phyloP scores from a whole-genome alignment of 2,329 filamentous ascomycete species.

The Aureobasidium musti region DNA sequence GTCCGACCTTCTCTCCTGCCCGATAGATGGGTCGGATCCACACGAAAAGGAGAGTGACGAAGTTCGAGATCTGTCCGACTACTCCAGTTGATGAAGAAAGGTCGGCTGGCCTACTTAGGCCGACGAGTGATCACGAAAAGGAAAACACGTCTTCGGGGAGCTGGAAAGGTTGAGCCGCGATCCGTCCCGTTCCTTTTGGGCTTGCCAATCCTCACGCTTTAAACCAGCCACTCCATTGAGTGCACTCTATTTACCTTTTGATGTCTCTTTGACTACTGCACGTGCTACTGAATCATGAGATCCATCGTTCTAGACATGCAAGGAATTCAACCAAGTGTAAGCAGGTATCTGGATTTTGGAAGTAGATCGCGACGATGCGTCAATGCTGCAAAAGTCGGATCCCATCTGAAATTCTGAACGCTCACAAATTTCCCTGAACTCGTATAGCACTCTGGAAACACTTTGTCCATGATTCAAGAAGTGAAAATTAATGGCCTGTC shows the following conservation, averaged over 20 bases:
- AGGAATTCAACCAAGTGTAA: background rate
- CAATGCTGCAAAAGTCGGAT: background rate
- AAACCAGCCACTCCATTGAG: background rate
- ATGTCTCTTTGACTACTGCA: background rate
- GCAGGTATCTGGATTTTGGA: background rate
- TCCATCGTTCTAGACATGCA: background rate
- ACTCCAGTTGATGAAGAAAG: background rate
- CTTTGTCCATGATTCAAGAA: background rate
- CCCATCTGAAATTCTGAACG: background rate
- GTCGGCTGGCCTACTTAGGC: background rate
- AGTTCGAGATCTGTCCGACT: conserved; percentile 4
- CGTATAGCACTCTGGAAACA: background rate
- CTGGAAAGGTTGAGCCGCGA: background rate
- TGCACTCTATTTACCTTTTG: conserved; percentile 20
- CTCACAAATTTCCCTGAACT: background rate
- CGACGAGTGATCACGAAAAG: background rate
- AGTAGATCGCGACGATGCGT: conserved; percentile 12
- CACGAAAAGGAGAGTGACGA: background rate
- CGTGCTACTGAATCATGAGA: background rate
- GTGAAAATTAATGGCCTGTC: background rate
- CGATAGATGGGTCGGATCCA: background rate
- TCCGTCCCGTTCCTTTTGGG: conserved; percentile 1
- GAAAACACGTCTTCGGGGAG: background rate
- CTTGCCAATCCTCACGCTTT: background rate
- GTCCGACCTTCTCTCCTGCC: background rate